Evolutionary conservation across 345 rosid genomes (phyloP).

Genomic region (Euphorbia tirucalli): DNA sequence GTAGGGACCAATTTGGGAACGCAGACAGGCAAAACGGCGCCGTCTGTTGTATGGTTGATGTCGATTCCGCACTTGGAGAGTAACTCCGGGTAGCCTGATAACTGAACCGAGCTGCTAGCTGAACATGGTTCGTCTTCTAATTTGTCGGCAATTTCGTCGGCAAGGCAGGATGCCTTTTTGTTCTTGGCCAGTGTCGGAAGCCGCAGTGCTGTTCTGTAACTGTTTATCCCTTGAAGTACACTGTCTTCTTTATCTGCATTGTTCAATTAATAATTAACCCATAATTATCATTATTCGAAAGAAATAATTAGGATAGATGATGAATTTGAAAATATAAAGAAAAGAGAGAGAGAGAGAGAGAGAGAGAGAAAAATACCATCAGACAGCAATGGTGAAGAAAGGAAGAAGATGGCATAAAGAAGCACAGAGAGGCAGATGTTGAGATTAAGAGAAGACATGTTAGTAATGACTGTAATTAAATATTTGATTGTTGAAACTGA

Average conservation of each 20-base stretch:
- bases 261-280: too few species aligned
- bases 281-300: too few species aligned
- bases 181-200: slow-evolving; percentile 48
- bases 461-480: neutral
- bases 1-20: slow-evolving; percentile 58
- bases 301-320: too few species aligned
- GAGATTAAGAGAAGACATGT: slow-evolving; percentile 4
- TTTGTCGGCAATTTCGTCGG: slow-evolving; percentile 53
- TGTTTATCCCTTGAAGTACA: slow-evolving; percentile 73
- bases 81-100: slow-evolving; percentile 38
- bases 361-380: neutral
- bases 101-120: slow-evolving; percentile 27
- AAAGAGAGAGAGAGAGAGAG: neutral
- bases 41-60: slow-evolving; percentile 53
- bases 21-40: slow-evolving; percentile 60
- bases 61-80: slow-evolving; percentile 56
- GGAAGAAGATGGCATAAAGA: slow-evolving; percentile 7
- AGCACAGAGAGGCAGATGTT: neutral
- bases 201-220: slow-evolving; percentile 44
- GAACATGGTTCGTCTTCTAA: slow-evolving; percentile 55
- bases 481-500: too few species aligned
- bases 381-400: neutral
- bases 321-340: too few species aligned
- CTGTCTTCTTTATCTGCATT: slow-evolving; percentile 17
- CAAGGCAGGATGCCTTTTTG: slow-evolving; percentile 59